Evolutionary conservation across 1,284 basidiomycete genomes (phyloP).

Genomic region (Testicularia cyperi): DNA sequence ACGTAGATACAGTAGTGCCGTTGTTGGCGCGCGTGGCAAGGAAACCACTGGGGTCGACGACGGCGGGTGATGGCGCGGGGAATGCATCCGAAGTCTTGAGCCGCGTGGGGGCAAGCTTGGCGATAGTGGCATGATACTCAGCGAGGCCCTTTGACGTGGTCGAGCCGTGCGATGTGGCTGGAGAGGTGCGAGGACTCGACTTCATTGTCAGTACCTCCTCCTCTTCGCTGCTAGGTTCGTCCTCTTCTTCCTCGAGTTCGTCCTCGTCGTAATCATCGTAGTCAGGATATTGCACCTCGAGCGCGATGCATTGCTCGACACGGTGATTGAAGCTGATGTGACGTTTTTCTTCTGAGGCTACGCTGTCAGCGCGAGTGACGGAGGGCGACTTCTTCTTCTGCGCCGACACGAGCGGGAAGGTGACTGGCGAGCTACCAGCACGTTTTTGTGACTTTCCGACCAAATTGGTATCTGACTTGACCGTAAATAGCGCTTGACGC

Average conservation of each 20-base stretch:
- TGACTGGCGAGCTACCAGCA: conserved; percentile 24
- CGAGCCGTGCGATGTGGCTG: conserved; percentile 34
- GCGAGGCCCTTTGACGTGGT: conserved; percentile 11
- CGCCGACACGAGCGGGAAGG: conserved; percentile 26
- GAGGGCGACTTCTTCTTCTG: conserved; percentile 22
- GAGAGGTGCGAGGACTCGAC: conserved; percentile 37
- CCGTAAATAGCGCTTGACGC: conserved; percentile 35
- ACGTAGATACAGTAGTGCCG: conserved; percentile 29
- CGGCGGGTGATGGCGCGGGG: conserved; percentile 63
- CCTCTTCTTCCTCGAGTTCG: conserved; percentile 62
- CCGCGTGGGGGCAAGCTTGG: conserved; percentile 87
- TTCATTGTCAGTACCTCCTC: conserved; percentile 63
- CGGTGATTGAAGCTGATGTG: conserved; percentile 98
- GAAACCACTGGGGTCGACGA: conserved; percentile 67
- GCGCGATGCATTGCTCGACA: conserved; percentile 95
- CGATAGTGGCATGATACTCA: conserved; percentile 66
- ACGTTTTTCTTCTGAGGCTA: conserved; percentile 62
- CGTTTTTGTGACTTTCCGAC: conserved; percentile 21
- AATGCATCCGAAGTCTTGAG: conserved; percentile 72
- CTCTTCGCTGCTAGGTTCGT: conserved; percentile 64
- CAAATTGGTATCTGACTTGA: conserved; percentile 48
- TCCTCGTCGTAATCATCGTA: conserved; percentile 53
- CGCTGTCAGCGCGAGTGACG: conserved; percentile 27
- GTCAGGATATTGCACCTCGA: conserved; percentile 63
- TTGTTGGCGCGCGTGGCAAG: conserved; percentile 30